Percentiles rank a stretch among this genome's conserved stretches.
These are phyloP conservation scores for Dactylorhiza incarnata DNA, from an alignment of 106 monocot species.

Conservation along the genomic window DNA sequence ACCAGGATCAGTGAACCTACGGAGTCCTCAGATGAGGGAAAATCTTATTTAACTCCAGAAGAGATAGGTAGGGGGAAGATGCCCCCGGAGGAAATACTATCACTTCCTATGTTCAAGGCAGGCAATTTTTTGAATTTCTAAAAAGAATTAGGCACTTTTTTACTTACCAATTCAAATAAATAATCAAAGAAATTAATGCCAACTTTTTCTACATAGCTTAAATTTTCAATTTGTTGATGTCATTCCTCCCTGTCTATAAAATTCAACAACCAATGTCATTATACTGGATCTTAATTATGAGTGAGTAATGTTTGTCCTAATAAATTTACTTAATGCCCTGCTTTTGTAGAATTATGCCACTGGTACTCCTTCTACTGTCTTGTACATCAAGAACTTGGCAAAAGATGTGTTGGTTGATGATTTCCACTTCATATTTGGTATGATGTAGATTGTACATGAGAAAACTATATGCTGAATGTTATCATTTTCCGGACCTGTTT, in stretches of 20 bases:
- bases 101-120: conserved; percentile 99
- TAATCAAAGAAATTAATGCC: not conserved
- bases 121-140: not conserved
- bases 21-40: conserved; percentile 25
- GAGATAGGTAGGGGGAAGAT: conserved; percentile 74
- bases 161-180: not conserved
- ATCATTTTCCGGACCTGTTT: conserved; percentile 1
- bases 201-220: not conserved
- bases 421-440: conserved; percentile 97
- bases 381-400: conserved; percentile 96
- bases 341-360: conserved; percentile 71
- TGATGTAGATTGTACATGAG: conserved; percentile 9
- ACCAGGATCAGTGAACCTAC: conserved; percentile 13
- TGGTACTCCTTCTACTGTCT: conserved; percentile 73
- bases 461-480: not conserved
- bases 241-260: not conserved
- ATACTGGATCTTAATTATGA: not conserved
- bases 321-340: not conserved
- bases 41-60: conserved; percentile 49
- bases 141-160: not conserved
- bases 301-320: not conserved
- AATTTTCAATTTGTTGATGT: not conserved
- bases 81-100: conserved; percentile 82
- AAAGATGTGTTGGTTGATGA: conserved; percentile 91
- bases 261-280: too few relatives aligned